A percentile compares a stretch with the other conserved stretches of the same genome.
Conservation (phyloP, 257 asterid genomes). For the Jasminum sambac region DNA sequence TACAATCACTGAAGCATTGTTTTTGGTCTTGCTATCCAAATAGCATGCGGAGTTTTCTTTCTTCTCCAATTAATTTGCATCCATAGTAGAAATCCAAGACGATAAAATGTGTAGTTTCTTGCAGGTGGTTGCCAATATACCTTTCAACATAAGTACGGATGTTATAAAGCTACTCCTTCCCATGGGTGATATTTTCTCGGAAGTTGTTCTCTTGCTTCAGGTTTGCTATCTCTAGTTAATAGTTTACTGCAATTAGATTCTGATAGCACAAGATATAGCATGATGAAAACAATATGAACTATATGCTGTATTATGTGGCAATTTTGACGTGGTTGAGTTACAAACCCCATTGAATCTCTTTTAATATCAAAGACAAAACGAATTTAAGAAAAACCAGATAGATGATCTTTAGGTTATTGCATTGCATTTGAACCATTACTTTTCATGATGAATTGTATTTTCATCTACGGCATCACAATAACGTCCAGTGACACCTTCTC, state of each 20-base stretch:
- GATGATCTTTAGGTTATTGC: neutral
- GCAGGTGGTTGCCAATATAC: conserved; percentile 94
- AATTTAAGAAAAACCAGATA: neutral
- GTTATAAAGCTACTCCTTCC: conserved; percentile 95
- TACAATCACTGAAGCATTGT: neutral
- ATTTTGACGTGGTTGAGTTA: neutral
- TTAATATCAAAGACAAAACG: neutral
- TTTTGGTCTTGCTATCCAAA: neutral
- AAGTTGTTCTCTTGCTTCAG: conserved; percentile 86
- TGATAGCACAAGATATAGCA: neutral
- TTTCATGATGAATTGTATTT: too few species aligned
- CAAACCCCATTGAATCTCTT: neutral
- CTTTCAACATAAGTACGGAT: conserved; percentile 90
- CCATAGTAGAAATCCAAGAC: neutral
- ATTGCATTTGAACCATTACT: neutral
- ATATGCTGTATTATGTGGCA: neutral
- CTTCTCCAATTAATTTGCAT: neutral
- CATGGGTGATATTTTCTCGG: conserved; percentile 95
- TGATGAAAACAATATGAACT: neutral
- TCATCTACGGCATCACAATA: too few species aligned
- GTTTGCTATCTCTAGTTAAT: conserved; percentile 30
- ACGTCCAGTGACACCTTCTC: neutral
- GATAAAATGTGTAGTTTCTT: neutral
- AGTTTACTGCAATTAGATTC: neutral
- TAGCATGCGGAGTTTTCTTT: neutral